phyloP scores from a whole-genome alignment of 805 yeast species.

The Kodamaea hsintzibuensis region DNA sequence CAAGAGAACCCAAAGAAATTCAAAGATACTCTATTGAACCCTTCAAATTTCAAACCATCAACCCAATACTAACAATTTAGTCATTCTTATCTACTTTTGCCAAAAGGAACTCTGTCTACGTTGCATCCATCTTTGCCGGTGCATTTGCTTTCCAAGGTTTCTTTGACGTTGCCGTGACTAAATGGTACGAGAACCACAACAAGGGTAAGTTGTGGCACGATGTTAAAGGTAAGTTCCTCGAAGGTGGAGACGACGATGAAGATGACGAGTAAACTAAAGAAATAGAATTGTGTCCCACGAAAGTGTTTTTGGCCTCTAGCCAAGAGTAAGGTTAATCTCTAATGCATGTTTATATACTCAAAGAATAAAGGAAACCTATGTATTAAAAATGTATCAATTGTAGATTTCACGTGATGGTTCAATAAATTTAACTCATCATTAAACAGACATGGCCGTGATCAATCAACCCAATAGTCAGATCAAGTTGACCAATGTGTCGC shows the following conservation, averaged over 20 bases:
- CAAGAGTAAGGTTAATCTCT: background rate
- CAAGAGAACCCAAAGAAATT: background rate
- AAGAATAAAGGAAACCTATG: background rate
- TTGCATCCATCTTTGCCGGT: slow-evolving; percentile 76
- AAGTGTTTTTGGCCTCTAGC: too few relatives aligned
- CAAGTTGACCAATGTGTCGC: slow-evolving; percentile 88
- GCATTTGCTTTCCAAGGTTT: slow-evolving; percentile 84
- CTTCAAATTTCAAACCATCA: background rate
- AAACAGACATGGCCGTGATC: slow-evolving; percentile 51
- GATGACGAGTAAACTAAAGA: slow-evolving; percentile 40
- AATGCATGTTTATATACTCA: slow-evolving; percentile 5
- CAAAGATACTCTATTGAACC: too few relatives aligned
- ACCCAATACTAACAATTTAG: slow-evolving; percentile 23
- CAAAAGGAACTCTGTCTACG: slow-evolving; percentile 90
- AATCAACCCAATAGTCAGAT: slow-evolving; percentile 90
- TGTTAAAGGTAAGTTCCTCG: slow-evolving; percentile 58
- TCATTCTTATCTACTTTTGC: slow-evolving; percentile 20
- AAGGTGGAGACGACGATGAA: slow-evolving; percentile 57
- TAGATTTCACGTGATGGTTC: slow-evolving; percentile 1
- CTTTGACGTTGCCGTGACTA: slow-evolving; percentile 66
- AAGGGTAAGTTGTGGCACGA: slow-evolving; percentile 86
- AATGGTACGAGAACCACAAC: slow-evolving; percentile 77
- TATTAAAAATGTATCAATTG: background rate
- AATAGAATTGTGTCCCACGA: background rate
- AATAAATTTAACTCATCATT: background rate